Percentiles rank a stretch among this genome's conserved stretches.
phyloP scores from a whole-genome alignment of 1,139 yeast genomes.

The Tardiomyces depauwii region DNA sequence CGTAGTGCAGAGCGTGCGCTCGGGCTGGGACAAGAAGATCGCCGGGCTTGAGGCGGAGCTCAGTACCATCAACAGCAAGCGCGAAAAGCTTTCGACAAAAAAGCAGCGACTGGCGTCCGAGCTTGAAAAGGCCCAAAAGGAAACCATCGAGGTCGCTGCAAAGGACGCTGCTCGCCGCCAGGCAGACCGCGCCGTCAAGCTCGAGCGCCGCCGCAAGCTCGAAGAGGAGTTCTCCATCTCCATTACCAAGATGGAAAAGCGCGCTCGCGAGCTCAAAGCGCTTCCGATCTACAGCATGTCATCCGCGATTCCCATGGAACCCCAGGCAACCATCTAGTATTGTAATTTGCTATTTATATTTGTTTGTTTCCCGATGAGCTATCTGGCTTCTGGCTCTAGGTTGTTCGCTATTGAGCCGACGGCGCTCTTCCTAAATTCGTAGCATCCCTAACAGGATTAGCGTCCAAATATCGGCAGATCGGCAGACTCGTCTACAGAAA shows the following conservation, averaged over 20 bases:
- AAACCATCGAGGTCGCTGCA: slow-evolving; percentile 7
- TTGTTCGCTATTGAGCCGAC: no score
- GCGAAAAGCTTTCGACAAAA: slow-evolving; percentile 17
- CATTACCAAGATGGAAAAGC: slow-evolving; percentile 24
- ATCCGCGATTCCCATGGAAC: background rate
- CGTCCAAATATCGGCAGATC: no score
- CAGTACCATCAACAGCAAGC: slow-evolving; percentile 8
- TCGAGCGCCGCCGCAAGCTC: slow-evolving; percentile 7
- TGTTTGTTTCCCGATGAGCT: no score
- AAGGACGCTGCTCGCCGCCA: slow-evolving; percentile 10
- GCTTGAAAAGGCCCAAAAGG: slow-evolving; percentile 11
- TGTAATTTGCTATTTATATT: no score
- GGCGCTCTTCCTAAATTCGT: no score
- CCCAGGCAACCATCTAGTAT: no score
- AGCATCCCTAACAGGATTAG: no score
- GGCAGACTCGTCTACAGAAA: no score
- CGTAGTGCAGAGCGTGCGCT: slow-evolving; percentile 8
- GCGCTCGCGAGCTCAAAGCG: background rate
- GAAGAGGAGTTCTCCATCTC: slow-evolving; percentile 24
- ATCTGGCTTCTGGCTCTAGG: no score
- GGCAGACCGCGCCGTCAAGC: slow-evolving; percentile 11
- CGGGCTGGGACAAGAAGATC: slow-evolving; percentile 8
- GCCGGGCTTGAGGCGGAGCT: slow-evolving; percentile 14
- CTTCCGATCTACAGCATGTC: background rate
- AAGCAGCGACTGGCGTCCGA: slow-evolving; percentile 13